A percentile compares a stretch with the other conserved stretches of the same genome.
Conservation (phyloP, 257 asterid species). For the Fraxinus pennsylvanica region DNA sequence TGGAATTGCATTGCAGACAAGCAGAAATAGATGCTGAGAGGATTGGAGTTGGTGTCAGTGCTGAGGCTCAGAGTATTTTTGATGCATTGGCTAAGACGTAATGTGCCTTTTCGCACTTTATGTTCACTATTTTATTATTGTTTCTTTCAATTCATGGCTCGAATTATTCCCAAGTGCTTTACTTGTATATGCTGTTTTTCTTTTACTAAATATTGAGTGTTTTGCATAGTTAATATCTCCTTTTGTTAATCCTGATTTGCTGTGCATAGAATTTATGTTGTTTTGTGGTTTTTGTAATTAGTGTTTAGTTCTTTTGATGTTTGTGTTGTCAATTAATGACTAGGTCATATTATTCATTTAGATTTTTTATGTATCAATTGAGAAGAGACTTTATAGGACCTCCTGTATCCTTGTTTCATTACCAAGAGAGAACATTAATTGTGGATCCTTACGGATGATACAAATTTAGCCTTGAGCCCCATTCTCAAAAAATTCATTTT, state of each 20-base stretch:
- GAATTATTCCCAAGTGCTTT: neutral
- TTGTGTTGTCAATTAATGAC: neutral
- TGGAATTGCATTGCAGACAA: slow-evolving; percentile 51
- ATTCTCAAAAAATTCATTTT: no score
- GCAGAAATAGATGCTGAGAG: slow-evolving; percentile 90
- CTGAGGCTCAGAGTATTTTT: slow-evolving; percentile 84
- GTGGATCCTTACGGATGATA: neutral
- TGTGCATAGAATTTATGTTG: neutral
- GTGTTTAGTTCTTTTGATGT: neutral
- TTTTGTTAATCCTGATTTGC: neutral
- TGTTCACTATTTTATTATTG: neutral
- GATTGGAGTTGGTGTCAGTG: slow-evolving; percentile 88
- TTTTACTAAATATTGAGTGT: slow-evolving; percentile 2
- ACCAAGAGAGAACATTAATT: neutral
- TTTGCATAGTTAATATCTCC: slow-evolving; percentile 9
- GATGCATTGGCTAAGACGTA: slow-evolving; percentile 97
- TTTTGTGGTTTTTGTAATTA: neutral
- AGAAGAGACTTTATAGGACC: neutral
- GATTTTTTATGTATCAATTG: neutral
- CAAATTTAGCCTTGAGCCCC: neutral
- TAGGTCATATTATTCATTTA: neutral
- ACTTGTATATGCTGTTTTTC: neutral
- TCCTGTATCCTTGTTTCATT: neutral
- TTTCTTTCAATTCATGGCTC: neutral
- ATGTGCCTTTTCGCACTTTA: slow-evolving; percentile 21